phyloP scores from a whole-genome alignment of 176 grass and related monocot genomes.

The Eragrostis curvula region DNA sequence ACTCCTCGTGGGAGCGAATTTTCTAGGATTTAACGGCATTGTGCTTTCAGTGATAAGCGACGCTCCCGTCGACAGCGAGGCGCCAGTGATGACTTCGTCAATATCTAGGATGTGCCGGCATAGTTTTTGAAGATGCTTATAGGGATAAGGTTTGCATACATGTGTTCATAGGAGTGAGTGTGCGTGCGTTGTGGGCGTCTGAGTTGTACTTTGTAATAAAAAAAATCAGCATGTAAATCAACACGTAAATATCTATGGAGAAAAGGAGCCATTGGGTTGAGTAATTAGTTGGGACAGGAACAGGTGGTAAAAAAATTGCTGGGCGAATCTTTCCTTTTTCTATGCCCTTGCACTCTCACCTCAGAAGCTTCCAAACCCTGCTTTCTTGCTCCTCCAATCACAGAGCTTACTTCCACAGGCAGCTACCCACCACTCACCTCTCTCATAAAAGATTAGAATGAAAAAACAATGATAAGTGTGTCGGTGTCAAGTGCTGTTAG shows the following conservation, averaged over 20 bases:
- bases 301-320: slow-evolving; percentile 3
- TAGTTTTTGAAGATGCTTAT: too few species aligned
- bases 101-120: too few species aligned
- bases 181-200: too few species aligned
- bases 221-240: too few species aligned
- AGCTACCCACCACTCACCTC: slow-evolving; percentile 18
- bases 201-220: too few species aligned
- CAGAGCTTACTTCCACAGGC: slow-evolving; percentile 35
- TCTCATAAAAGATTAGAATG: not conserved
- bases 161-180: too few species aligned
- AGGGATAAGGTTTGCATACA: too few species aligned
- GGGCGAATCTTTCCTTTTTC: not conserved
- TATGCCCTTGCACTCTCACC: not conserved
- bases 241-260: not conserved
- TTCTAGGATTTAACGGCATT: too few species aligned
- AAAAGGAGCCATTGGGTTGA: not conserved
- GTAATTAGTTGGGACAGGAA: slow-evolving; percentile 13
- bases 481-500: slow-evolving; percentile 18
- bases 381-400: slow-evolving; percentile 23
- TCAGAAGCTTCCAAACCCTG: not conserved
- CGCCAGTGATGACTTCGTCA: too few species aligned
- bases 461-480: not conserved
- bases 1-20: too few species aligned
- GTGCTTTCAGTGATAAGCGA: too few species aligned
- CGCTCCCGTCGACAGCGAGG: too few species aligned